Conservation (phyloP, 1,139 yeast species). For the Arxiozyma bovina region DNA sequence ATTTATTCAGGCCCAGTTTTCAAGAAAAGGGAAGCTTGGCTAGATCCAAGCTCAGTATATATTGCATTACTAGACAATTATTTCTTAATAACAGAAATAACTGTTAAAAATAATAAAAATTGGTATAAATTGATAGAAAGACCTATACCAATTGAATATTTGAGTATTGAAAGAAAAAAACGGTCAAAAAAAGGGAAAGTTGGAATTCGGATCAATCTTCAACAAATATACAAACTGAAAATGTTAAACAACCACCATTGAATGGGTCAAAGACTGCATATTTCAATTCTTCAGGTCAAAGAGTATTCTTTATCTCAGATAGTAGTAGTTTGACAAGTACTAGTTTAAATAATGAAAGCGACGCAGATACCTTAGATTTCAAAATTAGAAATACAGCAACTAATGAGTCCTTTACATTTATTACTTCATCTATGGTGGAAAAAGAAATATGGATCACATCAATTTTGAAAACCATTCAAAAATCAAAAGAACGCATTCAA, state of each 20-base stretch:
- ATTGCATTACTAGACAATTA: conserved; percentile 66
- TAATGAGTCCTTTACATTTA: conserved; percentile 48
- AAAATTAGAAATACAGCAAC: conserved; percentile 43
- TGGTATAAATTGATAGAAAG: conserved; percentile 42
- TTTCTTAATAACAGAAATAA: conserved; percentile 53
- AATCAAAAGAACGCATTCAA: conserved; percentile 38
- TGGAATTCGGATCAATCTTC: background rate
- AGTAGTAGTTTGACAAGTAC: conserved; percentile 5
- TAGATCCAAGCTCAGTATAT: conserved; percentile 42
- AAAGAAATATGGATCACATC: conserved; percentile 53
- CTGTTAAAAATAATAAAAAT: conserved; percentile 18
- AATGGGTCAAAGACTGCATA: conserved; percentile 17
- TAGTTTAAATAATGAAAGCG: conserved; percentile 14
- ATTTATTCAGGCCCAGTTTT: conserved; percentile 52
- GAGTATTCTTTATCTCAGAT: conserved; percentile 10
- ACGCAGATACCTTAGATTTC: conserved; percentile 34
- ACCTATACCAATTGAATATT: conserved; percentile 54
- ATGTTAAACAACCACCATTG: conserved; percentile 12
- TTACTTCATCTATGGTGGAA: conserved; percentile 46
- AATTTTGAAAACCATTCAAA: conserved; percentile 47
- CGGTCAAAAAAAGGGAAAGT: background rate
- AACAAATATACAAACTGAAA: background rate
- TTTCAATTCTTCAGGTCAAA: conserved; percentile 17
- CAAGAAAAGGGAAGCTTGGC: conserved; percentile 55
- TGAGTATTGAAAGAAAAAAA: conserved; percentile 40